These are phyloP conservation scores for Fusarium praegraminearum DNA, from an alignment of 2,329 filamentous ascomycete species.

Conservation along the genomic window DNA sequence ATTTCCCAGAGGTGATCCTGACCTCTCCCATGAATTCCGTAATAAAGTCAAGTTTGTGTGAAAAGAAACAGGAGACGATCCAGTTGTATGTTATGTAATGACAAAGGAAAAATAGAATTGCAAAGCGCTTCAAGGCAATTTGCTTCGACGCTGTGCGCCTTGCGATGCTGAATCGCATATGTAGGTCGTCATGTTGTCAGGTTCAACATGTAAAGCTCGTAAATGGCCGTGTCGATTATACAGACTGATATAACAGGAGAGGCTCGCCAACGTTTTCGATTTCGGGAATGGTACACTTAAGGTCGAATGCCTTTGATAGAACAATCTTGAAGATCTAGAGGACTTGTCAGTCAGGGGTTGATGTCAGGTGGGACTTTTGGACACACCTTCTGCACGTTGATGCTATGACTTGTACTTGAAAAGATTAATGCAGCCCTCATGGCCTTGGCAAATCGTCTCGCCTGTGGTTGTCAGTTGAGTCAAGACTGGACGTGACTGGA, in stretches of 20 bases:
- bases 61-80: conserved; percentile 40
- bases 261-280: conserved; percentile 99
- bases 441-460: conserved; percentile 94
- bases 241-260: conserved; percentile 86
- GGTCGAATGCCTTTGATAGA: conserved; percentile 96
- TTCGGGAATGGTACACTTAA: conserved; percentile 98
- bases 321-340: conserved; percentile 98
- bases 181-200: conserved; percentile 40
- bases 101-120: conserved; percentile 48
- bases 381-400: conserved; percentile 94
- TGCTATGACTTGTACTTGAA: conserved; percentile 98
- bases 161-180: conserved; percentile 20
- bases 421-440: conserved; percentile 99
- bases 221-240: conserved; percentile 46
- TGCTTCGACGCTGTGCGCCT: conserved; percentile 27
- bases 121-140: conserved; percentile 8
- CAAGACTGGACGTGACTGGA: too few species aligned
- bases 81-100: conserved; percentile 40
- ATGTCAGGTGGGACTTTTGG: background rate
- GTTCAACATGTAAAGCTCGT: conserved; percentile 43
- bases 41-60: conserved; percentile 36
- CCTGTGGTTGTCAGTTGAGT: conserved; percentile 63
- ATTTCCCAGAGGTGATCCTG: conserved; percentile 40
- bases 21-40: conserved; percentile 42
- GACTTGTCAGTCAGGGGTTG: conserved; percentile 9